Conservation (phyloP, 2,329 filamentous ascomycete genomes). For the Blastomyces parvus region DNA sequence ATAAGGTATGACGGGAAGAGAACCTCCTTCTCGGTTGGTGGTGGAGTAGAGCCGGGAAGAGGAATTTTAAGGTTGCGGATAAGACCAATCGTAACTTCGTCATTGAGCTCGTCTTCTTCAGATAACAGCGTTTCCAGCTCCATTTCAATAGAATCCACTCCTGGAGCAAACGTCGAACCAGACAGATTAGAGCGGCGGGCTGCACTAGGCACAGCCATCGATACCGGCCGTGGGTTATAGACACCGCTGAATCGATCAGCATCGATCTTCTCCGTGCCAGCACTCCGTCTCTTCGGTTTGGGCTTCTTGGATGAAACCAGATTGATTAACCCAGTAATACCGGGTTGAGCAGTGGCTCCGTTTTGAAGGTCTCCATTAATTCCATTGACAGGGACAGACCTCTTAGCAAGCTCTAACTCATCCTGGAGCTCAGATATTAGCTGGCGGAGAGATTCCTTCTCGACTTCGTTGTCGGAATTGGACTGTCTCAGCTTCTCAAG, state of each 20-base stretch:
- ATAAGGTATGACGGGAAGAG: constrained; percentile 98
- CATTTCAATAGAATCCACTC: constrained; percentile 82
- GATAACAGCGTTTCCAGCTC: constrained; percentile 89
- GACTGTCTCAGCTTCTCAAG: constrained; percentile 68
- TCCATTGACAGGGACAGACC: constrained; percentile 61
- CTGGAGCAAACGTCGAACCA: constrained; percentile 67
- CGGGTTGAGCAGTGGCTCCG: constrained; percentile 47
- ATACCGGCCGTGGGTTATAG: constrained; percentile 91
- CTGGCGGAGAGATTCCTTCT: constrained; percentile 75
- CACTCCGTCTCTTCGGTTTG: constrained; percentile 70
- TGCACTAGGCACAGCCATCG: constrained; percentile 69
- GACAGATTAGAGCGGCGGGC: constrained; percentile 55
- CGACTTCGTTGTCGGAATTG: constrained; percentile 67
- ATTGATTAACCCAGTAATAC: constrained; percentile 77
- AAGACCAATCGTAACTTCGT: constrained; percentile 91
- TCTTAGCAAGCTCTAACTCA: constrained; percentile 78
- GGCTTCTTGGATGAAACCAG: constrained; percentile 95
- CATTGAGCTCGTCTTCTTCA: constrained; percentile 90
- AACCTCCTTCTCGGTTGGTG: constrained; percentile 95
- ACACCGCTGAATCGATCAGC: constrained; percentile 82
- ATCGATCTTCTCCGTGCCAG: constrained; percentile 73
- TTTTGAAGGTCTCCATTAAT: constrained; percentile 54
- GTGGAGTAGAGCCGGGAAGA: constrained; percentile 71
- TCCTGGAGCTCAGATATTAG: constrained; percentile 86
- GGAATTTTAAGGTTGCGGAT: constrained; percentile 97